A percentile compares a stretch with the other conserved stretches of the same genome.
These are phyloP conservation scores for Sequoia sempervirens DNA, from an alignment of 75 land plant species.

Conservation along the genomic window DNA sequence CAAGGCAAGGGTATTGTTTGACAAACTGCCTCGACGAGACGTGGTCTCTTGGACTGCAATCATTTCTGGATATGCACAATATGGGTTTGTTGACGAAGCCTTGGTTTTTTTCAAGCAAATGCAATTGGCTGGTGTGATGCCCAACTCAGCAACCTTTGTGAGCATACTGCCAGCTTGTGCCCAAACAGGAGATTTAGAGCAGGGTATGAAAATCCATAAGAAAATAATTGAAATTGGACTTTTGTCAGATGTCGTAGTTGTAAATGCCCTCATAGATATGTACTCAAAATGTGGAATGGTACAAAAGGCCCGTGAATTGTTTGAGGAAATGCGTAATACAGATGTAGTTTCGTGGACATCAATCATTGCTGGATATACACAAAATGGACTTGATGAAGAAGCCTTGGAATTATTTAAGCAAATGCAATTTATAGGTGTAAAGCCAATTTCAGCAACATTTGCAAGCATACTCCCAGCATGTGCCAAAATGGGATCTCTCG, in stretches of 20 bases:
- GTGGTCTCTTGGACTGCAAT: constrained; percentile 19
- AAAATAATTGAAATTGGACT: constrained; percentile 4
- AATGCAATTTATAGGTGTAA: constrained; percentile 20
- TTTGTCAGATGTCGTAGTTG: constrained; percentile 9
- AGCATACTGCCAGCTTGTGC: constrained; percentile 6
- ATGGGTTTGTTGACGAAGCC: constrained; percentile 45
- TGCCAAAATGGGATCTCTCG: constrained; percentile 32
- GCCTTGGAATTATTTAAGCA: constrained; percentile 22
- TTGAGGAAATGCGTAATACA: constrained; percentile 30
- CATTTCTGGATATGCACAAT: constrained; percentile 42
- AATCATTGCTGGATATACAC: constrained; percentile 45
- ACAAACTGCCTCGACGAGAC: neutral
- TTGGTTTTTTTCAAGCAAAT: constrained; percentile 34
- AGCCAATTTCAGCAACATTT: constrained; percentile 43
- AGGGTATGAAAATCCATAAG: constrained; percentile 5
- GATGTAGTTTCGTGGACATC: constrained; percentile 52
- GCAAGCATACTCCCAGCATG: constrained; percentile 39
- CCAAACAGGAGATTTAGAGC: constrained; percentile 1
- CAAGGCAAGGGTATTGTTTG: neutral
- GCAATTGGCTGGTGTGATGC: constrained; percentile 17
- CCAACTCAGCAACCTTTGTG: neutral
- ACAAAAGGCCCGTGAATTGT: constrained; percentile 14
- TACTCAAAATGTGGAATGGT: constrained; percentile 25
- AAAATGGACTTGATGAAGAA: constrained; percentile 30
- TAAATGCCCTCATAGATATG: constrained; percentile 25